Base-by-base conservation (phyloP, 2,329 filamentous ascomycete species). In the Penicillium vulpinum region DNA sequence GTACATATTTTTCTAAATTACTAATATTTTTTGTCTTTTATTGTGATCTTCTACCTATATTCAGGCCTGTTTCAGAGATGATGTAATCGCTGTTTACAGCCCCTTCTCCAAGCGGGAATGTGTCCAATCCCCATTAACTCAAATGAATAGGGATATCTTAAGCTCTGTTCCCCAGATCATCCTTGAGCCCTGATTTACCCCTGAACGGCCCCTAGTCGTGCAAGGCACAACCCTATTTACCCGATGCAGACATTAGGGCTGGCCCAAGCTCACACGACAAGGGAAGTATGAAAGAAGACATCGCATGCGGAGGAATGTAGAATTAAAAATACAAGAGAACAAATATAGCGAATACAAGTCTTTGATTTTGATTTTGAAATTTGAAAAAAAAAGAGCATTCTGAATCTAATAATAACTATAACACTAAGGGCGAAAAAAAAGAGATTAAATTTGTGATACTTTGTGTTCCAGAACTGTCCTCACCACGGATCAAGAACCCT, bases 231-330 rank as follows among this genome's bases (percentile, higher is more conserved):
- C 64, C 64, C 64, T 66, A 66, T 59, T 56, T 64, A 61, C 64
- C 61, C 55, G 51, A 64, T 64, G 21, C 43, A 51, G 64, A 41
- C 21, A n/a, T 60, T 66, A 66, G 64, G 64, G 64, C 61, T 65
- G 61, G 53, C 53, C 46, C 48, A 29, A 40, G 54, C 58, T 52
- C 59, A 63, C 62, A 63, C 60, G 56, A 61, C 55, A 11, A 35
- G 29, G 39, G 47, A 61, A 61, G 50, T 61, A 61, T 60, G 49
- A 54, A 61, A 46, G 43, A n/a, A 46, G 29, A 26, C 21, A 26
- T 48, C 21, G 51, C 51, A 54, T 52, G 40, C 22, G 40, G 28
- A 54, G 44, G 51, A 54, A 54, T 48, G 41, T 36, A 33, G 6
- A 36, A n/a, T n/a, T 26, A 18, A 33, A 15, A 4, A 51, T 24